Evolutionary conservation across 1,284 basidiomycete genomes (phyloP).

Genomic region (Porodaedalea pini): DNA sequence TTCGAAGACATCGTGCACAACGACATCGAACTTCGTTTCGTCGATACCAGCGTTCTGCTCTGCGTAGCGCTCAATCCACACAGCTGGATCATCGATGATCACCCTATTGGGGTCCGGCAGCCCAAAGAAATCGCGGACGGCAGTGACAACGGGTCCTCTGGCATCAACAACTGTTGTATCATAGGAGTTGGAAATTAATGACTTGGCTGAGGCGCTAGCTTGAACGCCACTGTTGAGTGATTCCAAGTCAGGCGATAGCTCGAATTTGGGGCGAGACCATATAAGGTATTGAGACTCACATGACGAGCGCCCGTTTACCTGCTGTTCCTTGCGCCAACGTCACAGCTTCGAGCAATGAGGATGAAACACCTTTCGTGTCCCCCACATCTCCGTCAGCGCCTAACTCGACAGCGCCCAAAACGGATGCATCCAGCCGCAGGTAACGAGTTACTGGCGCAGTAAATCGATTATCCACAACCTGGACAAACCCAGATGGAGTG

Average conservation of each 20-base stretch:
- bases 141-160: background rate
- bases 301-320: slow-evolving; percentile 5
- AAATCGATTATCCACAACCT: slow-evolving; percentile 4
- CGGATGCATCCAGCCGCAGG: slow-evolving; percentile 8
- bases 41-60: background rate
- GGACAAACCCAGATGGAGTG: slow-evolving; percentile 8
- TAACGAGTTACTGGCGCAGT: background rate
- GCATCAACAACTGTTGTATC: slow-evolving; percentile 12
- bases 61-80: background rate
- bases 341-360: background rate
- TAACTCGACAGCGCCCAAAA: slow-evolving; percentile 3
- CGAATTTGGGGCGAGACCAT: background rate
- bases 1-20: slow-evolving; percentile 11
- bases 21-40: slow-evolving; percentile 5
- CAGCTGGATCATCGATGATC: background rate
- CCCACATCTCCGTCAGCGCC: background rate
- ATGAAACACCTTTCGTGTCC: background rate
- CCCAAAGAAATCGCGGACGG: slow-evolving; percentile 4
- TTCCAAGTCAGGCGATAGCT: background rate
- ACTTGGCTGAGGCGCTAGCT: slow-evolving; percentile 1
- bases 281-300: slow-evolving; percentile 3
- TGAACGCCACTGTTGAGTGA: slow-evolving; percentile 1
- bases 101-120: slow-evolving; percentile 1
- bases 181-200: slow-evolving; percentile 7
- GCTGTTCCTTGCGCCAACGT: background rate